Evolutionary conservation across 129 eudicot genomes (phyloP).

Genomic region (Flaveria trinervia): DNA sequence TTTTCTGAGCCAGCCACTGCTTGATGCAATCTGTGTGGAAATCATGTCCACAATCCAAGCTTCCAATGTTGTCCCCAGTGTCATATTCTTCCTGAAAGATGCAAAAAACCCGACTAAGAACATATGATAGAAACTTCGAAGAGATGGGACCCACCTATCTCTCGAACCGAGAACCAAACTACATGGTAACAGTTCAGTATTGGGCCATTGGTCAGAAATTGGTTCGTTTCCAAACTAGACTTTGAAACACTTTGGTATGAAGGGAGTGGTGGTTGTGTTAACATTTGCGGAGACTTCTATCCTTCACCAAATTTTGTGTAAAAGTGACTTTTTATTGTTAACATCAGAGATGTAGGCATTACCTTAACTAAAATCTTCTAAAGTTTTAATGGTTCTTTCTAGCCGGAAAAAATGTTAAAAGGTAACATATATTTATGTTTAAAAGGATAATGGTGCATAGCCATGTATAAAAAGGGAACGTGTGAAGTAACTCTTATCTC

Average conservation of each 20-base stretch:
- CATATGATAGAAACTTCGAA: not conserved
- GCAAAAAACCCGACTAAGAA: not conserved
- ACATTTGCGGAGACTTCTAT: too few relatives aligned
- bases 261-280: too few relatives aligned
- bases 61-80: conserved; percentile 37
- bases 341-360: not conserved
- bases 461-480: not conserved
- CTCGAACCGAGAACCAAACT: not conserved
- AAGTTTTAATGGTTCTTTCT: not conserved
- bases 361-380: not conserved
- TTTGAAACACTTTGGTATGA: too few relatives aligned
- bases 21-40: conserved; percentile 42
- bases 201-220: too few relatives aligned
- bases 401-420: not conserved
- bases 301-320: not conserved
- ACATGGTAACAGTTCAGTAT: too few relatives aligned
- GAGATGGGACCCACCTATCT: not conserved
- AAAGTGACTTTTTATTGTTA: not conserved
- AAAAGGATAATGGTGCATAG: not conserved
- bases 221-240: too few relatives aligned
- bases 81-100: conserved; percentile 35
- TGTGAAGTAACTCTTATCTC: conserved; percentile 1
- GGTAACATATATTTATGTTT: not conserved
- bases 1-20: conserved; percentile 42
- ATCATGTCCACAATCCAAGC: conserved; percentile 44